Base-by-base conservation (phyloP, 2,329 filamentous ascomycete genomes). In the Penicillium verrucosum region DNA sequence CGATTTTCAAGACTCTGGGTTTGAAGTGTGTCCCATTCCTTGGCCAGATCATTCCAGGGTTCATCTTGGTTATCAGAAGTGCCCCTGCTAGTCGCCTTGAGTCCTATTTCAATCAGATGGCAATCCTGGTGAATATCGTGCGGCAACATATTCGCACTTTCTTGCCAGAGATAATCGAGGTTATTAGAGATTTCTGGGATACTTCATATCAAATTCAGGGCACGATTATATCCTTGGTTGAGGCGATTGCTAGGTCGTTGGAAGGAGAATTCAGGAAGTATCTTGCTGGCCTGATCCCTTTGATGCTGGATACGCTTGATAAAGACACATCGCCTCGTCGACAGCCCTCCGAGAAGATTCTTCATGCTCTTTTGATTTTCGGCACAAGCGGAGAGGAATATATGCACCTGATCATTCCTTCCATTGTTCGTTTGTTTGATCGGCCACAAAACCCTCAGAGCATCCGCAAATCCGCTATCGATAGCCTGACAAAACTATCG, bases 231-330 rank as follows among this genome's bases (percentile, higher is more conserved):
- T 89, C 89, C 1, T 81, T 99, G 27, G 89, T 99, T 8, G 94
- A 99, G 73, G 90, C 93, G 0, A 96, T 99, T 56, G 91, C 94
- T 4, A 86, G 90, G 58, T 96, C 94, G 0, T 79, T 99, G 1
- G 94, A 99, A 69, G 94, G 94, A 61, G 94, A 99, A 71, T 99
- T 99, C 80, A 96, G 97, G 73, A 89, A 96, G 42, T 97, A 97
- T 68, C 79, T 99, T 11, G 94, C 94, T 5, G 86, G 88, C 12
- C 80, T 99, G 16, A 81, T 99, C 3, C 95, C 94, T 0, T 80
- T 96, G 50, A 97, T 99, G 93, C 86, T 99, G 2, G 89, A 91
- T 25, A 90, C 96, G 3, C 82, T 99, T 18, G 93, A 99, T 63
- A 89, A 92, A 61, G 94, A 99, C 70, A 81, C 79, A 9, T 88